These are phyloP conservation scores for Candida sp. DNA, from an alignment of 1,139 yeast genomes.

Conservation along the genomic window DNA sequence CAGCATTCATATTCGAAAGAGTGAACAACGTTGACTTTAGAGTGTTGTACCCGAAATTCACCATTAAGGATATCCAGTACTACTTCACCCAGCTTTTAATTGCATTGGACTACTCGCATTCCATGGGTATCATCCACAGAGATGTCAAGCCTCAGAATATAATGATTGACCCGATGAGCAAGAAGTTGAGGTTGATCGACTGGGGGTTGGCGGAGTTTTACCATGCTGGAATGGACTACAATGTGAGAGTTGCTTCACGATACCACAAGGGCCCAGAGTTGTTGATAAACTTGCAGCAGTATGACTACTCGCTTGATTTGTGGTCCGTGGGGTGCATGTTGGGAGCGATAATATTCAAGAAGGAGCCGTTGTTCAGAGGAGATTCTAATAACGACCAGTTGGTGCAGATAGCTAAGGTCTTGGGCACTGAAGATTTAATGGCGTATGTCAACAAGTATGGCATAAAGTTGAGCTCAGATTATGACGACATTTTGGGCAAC, in stretches of 20 bases:
- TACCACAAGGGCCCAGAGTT: constrained; percentile 85
- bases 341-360: constrained; percentile 76
- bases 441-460: constrained; percentile 65
- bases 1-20: constrained; percentile 75
- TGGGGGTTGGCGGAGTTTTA: constrained; percentile 90
- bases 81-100: constrained; percentile 71
- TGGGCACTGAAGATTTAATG: constrained; percentile 73
- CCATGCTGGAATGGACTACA: constrained; percentile 78
- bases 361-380: constrained; percentile 82
- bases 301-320: constrained; percentile 77
- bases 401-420: constrained; percentile 76
- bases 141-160: constrained; percentile 88
- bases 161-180: constrained; percentile 74
- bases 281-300: constrained; percentile 72
- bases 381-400: constrained; percentile 80
- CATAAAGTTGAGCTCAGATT: constrained; percentile 63
- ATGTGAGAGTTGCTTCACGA: constrained; percentile 81
- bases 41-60: constrained; percentile 68
- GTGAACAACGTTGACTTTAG: constrained; percentile 76
- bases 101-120: constrained; percentile 78
- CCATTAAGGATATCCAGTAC: constrained; percentile 65
- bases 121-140: constrained; percentile 85
- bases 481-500: constrained; percentile 68
- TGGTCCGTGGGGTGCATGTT: constrained; percentile 88
- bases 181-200: constrained; percentile 71